Conservation (phyloP, 148 eudicot species). For the Chenopodium quinoa region DNA sequence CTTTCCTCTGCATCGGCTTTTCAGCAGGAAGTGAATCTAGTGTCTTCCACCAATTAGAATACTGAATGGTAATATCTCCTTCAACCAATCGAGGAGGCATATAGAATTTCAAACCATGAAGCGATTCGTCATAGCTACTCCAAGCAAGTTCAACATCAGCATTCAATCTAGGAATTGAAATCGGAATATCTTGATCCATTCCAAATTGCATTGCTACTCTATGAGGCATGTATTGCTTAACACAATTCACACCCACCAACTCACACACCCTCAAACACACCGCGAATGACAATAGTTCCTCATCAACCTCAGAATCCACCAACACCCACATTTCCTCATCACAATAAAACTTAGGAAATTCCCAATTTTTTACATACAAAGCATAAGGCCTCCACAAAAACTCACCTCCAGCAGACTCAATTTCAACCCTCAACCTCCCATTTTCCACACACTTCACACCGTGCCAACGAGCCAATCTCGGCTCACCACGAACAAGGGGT, state of each 20-base stretch:
- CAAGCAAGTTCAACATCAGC: neutral
- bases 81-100: neutral
- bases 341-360: slow-evolving; percentile 25
- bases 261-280: slow-evolving; percentile 36
- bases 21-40: neutral
- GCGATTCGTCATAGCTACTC: slow-evolving; percentile 1
- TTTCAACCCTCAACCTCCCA: neutral
- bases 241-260: slow-evolving; percentile 40
- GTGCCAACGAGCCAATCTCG: slow-evolving; percentile 28
- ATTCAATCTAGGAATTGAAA: neutral
- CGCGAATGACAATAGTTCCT: slow-evolving; percentile 19
- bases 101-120: neutral
- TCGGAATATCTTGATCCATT: slow-evolving; percentile 50
- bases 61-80: slow-evolving; percentile 11
- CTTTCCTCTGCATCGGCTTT: neutral
- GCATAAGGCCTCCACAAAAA: slow-evolving; percentile 47
- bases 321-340: slow-evolving; percentile 20
- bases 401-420: slow-evolving; percentile 11
- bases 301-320: slow-evolving; percentile 13
- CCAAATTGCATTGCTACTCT: slow-evolving; percentile 62
- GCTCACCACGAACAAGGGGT: slow-evolving; percentile 8
- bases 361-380: neutral
- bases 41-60: neutral
- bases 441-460: neutral
- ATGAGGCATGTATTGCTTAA: slow-evolving; percentile 52